Conservation (phyloP, 148 eudicot species). For the Diospyros kaki region DNA sequence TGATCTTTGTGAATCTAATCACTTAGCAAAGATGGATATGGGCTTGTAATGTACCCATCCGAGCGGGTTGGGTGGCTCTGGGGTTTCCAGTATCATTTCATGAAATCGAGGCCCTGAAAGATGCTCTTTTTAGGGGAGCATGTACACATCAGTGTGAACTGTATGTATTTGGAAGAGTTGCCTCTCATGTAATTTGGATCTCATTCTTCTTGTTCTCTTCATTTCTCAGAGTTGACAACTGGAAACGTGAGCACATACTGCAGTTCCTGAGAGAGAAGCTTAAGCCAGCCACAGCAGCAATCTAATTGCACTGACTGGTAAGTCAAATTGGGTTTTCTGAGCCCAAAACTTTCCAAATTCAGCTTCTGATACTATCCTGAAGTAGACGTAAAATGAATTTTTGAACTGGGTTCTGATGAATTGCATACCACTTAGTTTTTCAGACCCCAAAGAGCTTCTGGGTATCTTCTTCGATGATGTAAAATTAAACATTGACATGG, state of each 20-base stretch:
- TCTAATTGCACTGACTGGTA: conserved; percentile 12
- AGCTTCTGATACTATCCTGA: too few species aligned
- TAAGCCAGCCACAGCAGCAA: conserved; percentile 39
- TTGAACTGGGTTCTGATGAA: too few species aligned
- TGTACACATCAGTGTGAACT: too few species aligned
- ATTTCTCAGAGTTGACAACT: conserved; percentile 72
- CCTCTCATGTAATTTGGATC: neutral
- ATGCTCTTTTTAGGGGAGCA: too few species aligned
- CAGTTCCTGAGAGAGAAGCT: conserved; percentile 74
- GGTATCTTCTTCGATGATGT: too few species aligned
- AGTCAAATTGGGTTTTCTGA: too few species aligned
- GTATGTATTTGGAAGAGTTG: too few species aligned
- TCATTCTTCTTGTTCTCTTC: neutral
- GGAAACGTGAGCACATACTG: conserved; percentile 87
- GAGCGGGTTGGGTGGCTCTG: neutral
- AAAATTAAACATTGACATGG: too few species aligned
- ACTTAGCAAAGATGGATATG: neutral
- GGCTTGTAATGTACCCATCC: neutral
- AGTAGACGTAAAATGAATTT: too few species aligned
- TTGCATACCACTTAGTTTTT: too few species aligned
- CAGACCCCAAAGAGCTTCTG: too few species aligned
- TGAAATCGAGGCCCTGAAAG: neutral
- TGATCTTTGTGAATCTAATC: neutral
- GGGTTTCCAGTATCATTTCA: neutral
- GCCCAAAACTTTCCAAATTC: too few species aligned